Evolutionary conservation across 2,329 filamentous ascomycete genomes (phyloP).

Genomic region (Sporothrix luriei): DNA sequence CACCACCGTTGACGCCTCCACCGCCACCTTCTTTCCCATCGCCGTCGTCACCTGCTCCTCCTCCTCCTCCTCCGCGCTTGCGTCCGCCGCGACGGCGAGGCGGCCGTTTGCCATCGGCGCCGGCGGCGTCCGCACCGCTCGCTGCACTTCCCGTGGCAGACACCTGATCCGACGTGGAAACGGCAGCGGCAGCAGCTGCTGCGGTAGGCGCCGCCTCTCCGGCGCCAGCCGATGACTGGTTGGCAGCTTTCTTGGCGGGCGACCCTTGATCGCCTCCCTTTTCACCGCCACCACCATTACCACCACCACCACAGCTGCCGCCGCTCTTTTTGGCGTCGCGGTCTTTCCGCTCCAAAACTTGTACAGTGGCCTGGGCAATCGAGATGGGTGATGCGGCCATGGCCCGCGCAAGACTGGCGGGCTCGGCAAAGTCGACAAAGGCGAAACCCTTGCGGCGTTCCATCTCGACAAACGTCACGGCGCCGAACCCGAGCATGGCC

Average conservation of each 20-base stretch:
- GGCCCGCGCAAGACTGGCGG: constrained; percentile 72
- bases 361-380: constrained; percentile 82
- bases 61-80: constrained; percentile 32
- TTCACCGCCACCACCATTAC: constrained; percentile 2
- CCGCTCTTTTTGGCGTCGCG: constrained; percentile 43
- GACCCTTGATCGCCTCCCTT: background rate
- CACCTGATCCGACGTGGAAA: constrained; percentile 17
- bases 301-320: constrained; percentile 1
- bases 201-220: background rate
- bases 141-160: constrained; percentile 24
- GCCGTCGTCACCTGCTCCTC: constrained; percentile 22
- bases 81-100: constrained; percentile 34
- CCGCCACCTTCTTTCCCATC: constrained; percentile 23
- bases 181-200: background rate
- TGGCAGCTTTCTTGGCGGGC: constrained; percentile 15
- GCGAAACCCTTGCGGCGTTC: constrained; percentile 94
- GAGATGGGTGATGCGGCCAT: constrained; percentile 78
- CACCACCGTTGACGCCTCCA: background rate
- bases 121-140: background rate
- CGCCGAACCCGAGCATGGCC: constrained; percentile 72
- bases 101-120: constrained; percentile 32
- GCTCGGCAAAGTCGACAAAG: constrained; percentile 83
- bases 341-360: constrained; percentile 81
- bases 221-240: background rate
- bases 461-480: constrained; percentile 80